Conservation (phyloP, 768 basidiomycete species). For the Amanita exitialis region DNA sequence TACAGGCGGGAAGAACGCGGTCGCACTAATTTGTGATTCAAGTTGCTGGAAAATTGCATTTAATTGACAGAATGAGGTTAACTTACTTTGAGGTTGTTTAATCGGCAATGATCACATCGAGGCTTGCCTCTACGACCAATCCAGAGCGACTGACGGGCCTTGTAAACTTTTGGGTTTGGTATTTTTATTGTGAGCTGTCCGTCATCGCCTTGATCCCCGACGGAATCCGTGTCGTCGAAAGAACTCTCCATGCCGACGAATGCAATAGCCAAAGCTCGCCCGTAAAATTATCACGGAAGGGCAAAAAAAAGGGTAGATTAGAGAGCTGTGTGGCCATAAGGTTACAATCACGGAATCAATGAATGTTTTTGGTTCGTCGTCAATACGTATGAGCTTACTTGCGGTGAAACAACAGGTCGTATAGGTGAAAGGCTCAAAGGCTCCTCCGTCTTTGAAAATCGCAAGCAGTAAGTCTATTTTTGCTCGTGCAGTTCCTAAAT, state of each 20-base stretch:
- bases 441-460: neutral
- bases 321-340: neutral
- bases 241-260: slow-evolving; percentile 19
- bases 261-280: neutral
- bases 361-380: neutral
- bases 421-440: neutral
- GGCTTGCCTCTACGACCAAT: slow-evolving; percentile 68
- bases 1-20: slow-evolving; percentile 59
- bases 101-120: slow-evolving; percentile 63
- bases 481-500: neutral
- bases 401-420: slow-evolving; percentile 1
- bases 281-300: neutral
- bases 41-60: slow-evolving; percentile 1
- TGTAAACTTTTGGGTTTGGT: slow-evolving; percentile 56
- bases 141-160: slow-evolving; percentile 66
- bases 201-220: slow-evolving; percentile 34
- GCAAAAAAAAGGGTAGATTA: neutral
- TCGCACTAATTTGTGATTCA: slow-evolving; percentile 41
- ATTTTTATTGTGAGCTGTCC: slow-evolving; percentile 53
- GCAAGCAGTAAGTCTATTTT: neutral
- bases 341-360: neutral
- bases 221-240: slow-evolving; percentile 25
- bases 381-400: neutral
- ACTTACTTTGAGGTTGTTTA: slow-evolving; percentile 63
- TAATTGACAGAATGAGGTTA: slow-evolving; percentile 3